These are phyloP conservation scores for Ogataea ganodermae DNA, from an alignment of 805 yeast genomes.

Conservation along the genomic window DNA sequence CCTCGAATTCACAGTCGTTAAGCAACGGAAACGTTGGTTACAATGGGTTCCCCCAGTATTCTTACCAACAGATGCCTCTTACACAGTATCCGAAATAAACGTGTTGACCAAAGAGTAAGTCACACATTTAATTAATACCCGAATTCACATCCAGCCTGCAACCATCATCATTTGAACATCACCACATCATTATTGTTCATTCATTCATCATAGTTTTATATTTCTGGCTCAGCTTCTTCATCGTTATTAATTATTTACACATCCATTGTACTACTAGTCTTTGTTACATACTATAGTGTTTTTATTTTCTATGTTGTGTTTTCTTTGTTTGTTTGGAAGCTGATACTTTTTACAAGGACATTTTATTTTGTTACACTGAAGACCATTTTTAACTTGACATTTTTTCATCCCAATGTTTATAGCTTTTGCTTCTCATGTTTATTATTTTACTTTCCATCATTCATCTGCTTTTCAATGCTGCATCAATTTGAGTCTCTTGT, in stretches of 20 bases:
- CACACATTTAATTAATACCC: constrained; percentile 2
- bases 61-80: constrained; percentile 26
- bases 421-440: constrained; percentile 15
- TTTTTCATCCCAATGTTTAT: not conserved
- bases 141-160: constrained; percentile 3
- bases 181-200: constrained; percentile 8
- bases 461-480: constrained; percentile 3
- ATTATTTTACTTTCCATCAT: constrained; percentile 1
- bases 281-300: constrained; percentile 4
- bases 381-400: not conserved
- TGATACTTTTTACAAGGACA: constrained; percentile 1
- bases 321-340: constrained; percentile 3
- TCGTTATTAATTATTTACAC: constrained; percentile 5
- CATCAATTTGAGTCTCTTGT: constrained; percentile 3
- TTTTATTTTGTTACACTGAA: not conserved
- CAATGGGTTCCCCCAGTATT: constrained; percentile 22
- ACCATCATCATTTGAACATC: constrained; percentile 4
- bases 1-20: constrained; percentile 12
- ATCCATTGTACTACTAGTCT: constrained; percentile 9
- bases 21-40: constrained; percentile 14
- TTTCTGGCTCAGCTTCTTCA: constrained; percentile 3
- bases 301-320: not conserved
- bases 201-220: not conserved
- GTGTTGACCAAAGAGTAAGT: not conserved
- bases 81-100: constrained; percentile 26